These are phyloP conservation scores for Colletotrichum lindemuthianum DNA, from an alignment of 2,329 filamentous ascomycete genomes.

Conservation along the genomic window DNA sequence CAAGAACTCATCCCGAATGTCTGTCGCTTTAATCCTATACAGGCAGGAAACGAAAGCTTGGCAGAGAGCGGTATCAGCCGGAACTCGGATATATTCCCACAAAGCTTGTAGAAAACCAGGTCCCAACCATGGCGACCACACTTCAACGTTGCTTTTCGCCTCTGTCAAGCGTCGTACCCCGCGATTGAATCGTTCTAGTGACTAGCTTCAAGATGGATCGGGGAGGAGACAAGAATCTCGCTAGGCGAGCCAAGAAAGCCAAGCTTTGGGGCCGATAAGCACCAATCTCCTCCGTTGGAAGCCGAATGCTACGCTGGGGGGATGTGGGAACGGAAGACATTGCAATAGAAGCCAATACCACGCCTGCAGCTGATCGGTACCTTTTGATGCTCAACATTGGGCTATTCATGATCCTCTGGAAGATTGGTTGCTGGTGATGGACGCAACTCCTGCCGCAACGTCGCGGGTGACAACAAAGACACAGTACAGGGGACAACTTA, in stretches of 20 bases:
- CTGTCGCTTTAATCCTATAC: constrained; percentile 3
- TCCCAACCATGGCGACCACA: neutral
- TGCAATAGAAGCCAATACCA: constrained; percentile 5
- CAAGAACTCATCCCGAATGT: neutral
- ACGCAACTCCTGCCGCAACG: no score
- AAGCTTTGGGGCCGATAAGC: constrained; percentile 34
- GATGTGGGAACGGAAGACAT: neutral
- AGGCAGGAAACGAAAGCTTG: constrained; percentile 33
- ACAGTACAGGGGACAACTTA: no score
- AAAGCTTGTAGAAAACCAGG: neutral
- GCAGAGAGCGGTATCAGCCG: constrained; percentile 6
- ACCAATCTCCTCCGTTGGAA: neutral
- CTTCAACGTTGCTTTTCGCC: neutral
- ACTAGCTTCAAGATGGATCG: constrained; percentile 19
- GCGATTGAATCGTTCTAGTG: constrained; percentile 5
- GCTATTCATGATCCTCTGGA: neutral
- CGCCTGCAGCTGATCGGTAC: constrained; percentile 3
- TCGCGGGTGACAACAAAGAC: no score
- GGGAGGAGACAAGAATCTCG: constrained; percentile 34
- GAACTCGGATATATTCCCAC: neutral
- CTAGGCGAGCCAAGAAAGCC: constrained; percentile 34
- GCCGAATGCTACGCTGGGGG: constrained; percentile 19
- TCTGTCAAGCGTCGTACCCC: constrained; percentile 16
- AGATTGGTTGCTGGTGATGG: neutral
- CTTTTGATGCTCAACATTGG: constrained; percentile 10